Percentiles rank a stretch among this genome's conserved stretches.
Conservation (phyloP, 371 early-diverging fungal species). For the Mucor indicus region DNA sequence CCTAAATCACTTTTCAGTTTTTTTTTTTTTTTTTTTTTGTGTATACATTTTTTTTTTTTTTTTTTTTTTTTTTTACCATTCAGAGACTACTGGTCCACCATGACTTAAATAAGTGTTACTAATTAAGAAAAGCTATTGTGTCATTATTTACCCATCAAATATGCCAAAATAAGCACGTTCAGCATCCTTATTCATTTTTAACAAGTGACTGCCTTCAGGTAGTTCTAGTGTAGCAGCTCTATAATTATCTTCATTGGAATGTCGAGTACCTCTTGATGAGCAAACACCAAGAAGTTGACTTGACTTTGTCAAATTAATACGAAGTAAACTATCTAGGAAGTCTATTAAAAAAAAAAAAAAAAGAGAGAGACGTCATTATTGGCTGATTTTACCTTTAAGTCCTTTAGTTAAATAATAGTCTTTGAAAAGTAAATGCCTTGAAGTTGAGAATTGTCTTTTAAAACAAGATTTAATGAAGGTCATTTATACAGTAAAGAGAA, state of each 20-base stretch:
- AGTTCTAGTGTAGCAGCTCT: constrained; percentile 36
- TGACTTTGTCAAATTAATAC: constrained; percentile 26
- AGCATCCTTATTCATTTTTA: constrained; percentile 29
- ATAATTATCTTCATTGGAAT: constrained; percentile 47
- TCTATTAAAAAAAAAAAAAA: background rate
- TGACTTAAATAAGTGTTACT: constrained; percentile 19
- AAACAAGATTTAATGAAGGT: background rate
- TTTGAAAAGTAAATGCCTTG: constrained; percentile 7
- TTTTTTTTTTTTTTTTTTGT: too few species aligned
- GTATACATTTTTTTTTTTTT: background rate
- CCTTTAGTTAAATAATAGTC: constrained; percentile 27
- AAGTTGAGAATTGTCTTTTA: constrained; percentile 9
- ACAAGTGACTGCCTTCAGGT: constrained; percentile 6
- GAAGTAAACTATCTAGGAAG: constrained; percentile 15
- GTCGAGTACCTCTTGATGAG: constrained; percentile 48
- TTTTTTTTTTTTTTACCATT: constrained; percentile 28
- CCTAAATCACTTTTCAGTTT: constrained; percentile 18
- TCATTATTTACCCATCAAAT: constrained; percentile 47
- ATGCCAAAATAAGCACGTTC: constrained; percentile 49
- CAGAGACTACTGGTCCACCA: constrained; percentile 43
- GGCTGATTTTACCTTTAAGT: constrained; percentile 8
- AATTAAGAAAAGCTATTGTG: background rate
- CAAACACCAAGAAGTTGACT: constrained; percentile 30
- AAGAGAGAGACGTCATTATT: background rate
- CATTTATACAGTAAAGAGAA: background rate